Evolutionary conservation across 2,329 filamentous ascomycete genomes (phyloP).

Genomic region (Talaromyces piceae): DNA sequence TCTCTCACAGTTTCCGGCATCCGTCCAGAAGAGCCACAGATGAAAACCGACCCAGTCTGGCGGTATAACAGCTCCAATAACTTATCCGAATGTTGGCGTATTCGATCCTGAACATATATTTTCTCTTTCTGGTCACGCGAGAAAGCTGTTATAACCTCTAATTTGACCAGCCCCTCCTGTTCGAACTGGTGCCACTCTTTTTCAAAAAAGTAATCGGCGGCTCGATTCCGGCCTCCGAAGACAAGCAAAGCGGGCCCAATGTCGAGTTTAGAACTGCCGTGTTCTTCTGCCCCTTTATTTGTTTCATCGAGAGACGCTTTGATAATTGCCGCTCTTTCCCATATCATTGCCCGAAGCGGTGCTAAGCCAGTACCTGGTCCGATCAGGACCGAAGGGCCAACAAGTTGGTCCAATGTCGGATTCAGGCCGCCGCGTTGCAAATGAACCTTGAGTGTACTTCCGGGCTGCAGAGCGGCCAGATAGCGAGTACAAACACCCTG

Average conservation of each 20-base stretch:
- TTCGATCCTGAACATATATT: constrained; percentile 60
- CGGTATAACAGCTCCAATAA: constrained; percentile 49
- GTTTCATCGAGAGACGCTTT: constrained; percentile 24
- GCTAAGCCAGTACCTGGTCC: constrained; percentile 83
- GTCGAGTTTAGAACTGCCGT: constrained; percentile 17
- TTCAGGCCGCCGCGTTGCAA: constrained; percentile 48
- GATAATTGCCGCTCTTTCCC: constrained; percentile 53
- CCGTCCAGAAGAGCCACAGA: constrained; percentile 53
- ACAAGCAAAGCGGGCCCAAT: constrained; percentile 56
- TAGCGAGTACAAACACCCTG: constrained; percentile 89
- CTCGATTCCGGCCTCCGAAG: constrained; percentile 72
- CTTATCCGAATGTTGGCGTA: constrained; percentile 44
- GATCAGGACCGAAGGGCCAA: constrained; percentile 63
- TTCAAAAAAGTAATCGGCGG: constrained; percentile 73
- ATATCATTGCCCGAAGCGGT: constrained; percentile 72
- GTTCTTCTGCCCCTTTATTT: constrained; percentile 20
- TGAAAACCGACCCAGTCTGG: constrained; percentile 44
- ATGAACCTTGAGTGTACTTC: constrained; percentile 53
- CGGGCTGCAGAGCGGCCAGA: constrained; percentile 56
- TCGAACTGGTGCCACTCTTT: constrained; percentile 60
- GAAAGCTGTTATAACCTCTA: constrained; percentile 58
- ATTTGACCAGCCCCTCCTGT: constrained; percentile 28
- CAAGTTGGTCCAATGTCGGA: constrained; percentile 40
- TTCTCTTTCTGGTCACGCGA: constrained; percentile 61
- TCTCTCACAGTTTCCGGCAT: constrained; percentile 65